Evolutionary conservation across 192 early-diverging fungal genomes (phyloP).

Genomic region (Entomortierella lignicola): DNA sequence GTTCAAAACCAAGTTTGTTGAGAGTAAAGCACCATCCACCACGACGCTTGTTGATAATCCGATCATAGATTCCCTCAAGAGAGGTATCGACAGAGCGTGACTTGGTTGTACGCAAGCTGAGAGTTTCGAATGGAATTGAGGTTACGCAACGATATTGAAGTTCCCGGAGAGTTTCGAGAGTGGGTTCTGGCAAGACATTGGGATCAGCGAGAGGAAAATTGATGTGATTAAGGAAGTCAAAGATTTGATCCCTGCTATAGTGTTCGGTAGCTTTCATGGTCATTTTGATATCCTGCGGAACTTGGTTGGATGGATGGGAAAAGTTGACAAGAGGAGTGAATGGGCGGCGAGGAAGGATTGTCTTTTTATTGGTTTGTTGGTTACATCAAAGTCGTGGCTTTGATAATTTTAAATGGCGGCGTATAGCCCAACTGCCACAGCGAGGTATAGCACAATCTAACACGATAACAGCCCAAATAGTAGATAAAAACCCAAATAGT

Average conservation of each 20-base stretch:
- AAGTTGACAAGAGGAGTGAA: no score
- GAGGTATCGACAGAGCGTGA: conserved; percentile 21
- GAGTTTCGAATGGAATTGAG: conserved; percentile 35
- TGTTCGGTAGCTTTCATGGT: neutral
- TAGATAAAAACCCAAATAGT: no score
- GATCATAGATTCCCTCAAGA: conserved; percentile 25
- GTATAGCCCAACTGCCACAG: no score
- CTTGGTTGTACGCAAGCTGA: conserved; percentile 16
- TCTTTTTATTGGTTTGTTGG: no score
- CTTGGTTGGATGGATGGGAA: no score
- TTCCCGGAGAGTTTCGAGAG: conserved; percentile 20
- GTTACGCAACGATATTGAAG: conserved; percentile 25
- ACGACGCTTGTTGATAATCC: conserved; percentile 16
- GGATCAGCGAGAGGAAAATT: conserved; percentile 14
- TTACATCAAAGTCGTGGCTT: no score
- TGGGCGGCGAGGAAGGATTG: no score
- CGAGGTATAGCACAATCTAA: no score
- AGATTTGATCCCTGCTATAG: conserved; percentile 9
- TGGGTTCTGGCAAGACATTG: conserved; percentile 15
- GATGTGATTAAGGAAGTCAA: conserved; percentile 20
- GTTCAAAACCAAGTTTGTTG: conserved; percentile 16
- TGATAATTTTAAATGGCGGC: no score
- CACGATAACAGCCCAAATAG: no score
- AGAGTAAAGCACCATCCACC: conserved; percentile 46
- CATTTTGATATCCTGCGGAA: no score